Conservation (phyloP, 2,329 filamentous ascomycete species). For the Fusarium ramigenum region DNA sequence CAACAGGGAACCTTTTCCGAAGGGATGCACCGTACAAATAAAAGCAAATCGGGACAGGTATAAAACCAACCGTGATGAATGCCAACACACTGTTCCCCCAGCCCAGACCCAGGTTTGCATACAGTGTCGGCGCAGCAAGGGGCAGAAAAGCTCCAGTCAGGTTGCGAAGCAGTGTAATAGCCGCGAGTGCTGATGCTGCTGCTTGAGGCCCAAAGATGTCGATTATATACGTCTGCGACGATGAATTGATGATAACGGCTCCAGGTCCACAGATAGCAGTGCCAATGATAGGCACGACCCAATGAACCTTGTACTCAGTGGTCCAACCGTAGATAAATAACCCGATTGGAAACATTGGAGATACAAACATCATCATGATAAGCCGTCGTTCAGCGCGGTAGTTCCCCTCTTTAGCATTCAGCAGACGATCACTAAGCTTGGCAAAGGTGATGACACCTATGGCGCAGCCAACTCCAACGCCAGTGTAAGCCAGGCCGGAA, state of each 20-base stretch:
- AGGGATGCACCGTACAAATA: slow-evolving; percentile 50
- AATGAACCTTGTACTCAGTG: slow-evolving; percentile 21
- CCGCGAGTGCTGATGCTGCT: slow-evolving; percentile 22
- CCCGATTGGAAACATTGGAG: slow-evolving; percentile 11
- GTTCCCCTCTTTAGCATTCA: not conserved
- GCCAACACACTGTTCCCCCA: slow-evolving; percentile 55
- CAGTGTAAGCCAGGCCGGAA: slow-evolving; percentile 36
- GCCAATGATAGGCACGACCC: slow-evolving; percentile 23
- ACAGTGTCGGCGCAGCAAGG: slow-evolving; percentile 24
- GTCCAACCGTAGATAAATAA: slow-evolving; percentile 34
- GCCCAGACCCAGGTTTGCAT: slow-evolving; percentile 52
- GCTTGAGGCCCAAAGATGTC: not conserved
- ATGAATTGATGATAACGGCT: not conserved
- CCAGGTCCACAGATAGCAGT: not conserved
- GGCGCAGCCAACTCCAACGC: slow-evolving; percentile 22
- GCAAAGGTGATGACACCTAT: slow-evolving; percentile 18
- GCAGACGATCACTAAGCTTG: slow-evolving; percentile 10
- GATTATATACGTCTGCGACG: not conserved
- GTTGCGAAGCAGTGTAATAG: slow-evolving; percentile 26
- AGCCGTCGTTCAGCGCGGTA: slow-evolving; percentile 12
- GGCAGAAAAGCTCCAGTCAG: slow-evolving; percentile 7
- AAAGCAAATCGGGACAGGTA: slow-evolving; percentile 53
- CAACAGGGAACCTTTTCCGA: slow-evolving; percentile 10
- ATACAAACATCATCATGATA: slow-evolving; percentile 10
- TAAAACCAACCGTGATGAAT: slow-evolving; percentile 52